Evolutionary conservation across 441 rosid species (phyloP).

Genomic region (Isatis lusitanica): DNA sequence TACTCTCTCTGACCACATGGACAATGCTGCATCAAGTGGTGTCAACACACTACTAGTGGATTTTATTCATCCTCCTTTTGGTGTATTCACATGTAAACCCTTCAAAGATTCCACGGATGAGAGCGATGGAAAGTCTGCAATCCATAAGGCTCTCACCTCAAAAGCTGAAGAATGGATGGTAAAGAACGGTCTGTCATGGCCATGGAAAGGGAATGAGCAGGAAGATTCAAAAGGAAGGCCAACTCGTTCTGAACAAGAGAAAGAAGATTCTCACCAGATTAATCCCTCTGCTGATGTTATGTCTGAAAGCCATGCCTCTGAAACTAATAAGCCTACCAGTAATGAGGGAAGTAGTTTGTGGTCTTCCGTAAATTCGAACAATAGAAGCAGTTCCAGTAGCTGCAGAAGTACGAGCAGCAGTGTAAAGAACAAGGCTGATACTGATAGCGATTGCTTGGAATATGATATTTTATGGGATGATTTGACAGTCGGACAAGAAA

Average conservation of each 20-base stretch:
- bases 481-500: slow-evolving; percentile 72
- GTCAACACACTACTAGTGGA: slow-evolving; percentile 46
- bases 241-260: slow-evolving; percentile 37
- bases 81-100: slow-evolving; percentile 50
- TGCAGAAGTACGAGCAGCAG: slow-evolving; percentile 67
- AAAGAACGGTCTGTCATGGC: slow-evolving; percentile 83
- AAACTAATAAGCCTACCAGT: slow-evolving; percentile 47
- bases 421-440: slow-evolving; percentile 68
- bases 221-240: slow-evolving; percentile 59
- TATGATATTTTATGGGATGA: slow-evolving; percentile 93
- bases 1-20: slow-evolving; percentile 58
- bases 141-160: slow-evolving; percentile 64
- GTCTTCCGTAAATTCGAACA: slow-evolving; percentile 45
- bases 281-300: slow-evolving; percentile 16
- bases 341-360: slow-evolving; percentile 76
- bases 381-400: too few relatives aligned
- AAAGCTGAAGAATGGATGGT: slow-evolving; percentile 84
- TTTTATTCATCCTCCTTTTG: slow-evolving; percentile 52
- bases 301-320: slow-evolving; percentile 20
- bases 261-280: slow-evolving; percentile 5
- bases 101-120: slow-evolving; percentile 70
- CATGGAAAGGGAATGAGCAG: slow-evolving; percentile 83
- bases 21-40: slow-evolving; percentile 55
- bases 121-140: slow-evolving; percentile 65
- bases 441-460: slow-evolving; percentile 73